Evolutionary conservation across 2,329 filamentous ascomycete genomes (phyloP).

Genomic region (Phialocephala sp.): DNA sequence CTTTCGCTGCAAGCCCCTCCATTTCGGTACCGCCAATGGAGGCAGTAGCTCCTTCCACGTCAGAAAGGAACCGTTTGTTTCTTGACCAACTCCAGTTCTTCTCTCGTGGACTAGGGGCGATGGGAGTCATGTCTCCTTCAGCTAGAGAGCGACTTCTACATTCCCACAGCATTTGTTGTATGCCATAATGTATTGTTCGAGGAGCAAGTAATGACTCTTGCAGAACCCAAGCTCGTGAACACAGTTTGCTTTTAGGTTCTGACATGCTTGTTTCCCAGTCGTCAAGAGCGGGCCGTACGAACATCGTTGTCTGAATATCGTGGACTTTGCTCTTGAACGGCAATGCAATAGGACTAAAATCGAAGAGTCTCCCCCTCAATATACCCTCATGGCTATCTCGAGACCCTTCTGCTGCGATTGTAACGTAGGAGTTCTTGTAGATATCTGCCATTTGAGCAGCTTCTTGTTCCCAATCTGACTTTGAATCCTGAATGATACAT

Average conservation of each 20-base stretch:
- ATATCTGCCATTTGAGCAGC: slow-evolving; percentile 31
- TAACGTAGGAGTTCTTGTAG: slow-evolving; percentile 29
- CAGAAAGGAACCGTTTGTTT: slow-evolving; percentile 19
- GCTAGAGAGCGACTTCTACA: slow-evolving; percentile 23
- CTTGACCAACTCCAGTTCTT: slow-evolving; percentile 18
- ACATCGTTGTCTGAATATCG: slow-evolving; percentile 14
- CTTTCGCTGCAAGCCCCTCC: slow-evolving; percentile 7
- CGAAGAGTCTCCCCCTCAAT: slow-evolving; percentile 14
- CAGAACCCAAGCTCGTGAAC: slow-evolving; percentile 23
- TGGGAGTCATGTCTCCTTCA: slow-evolving; percentile 20
- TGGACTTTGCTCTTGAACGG: slow-evolving; percentile 22
- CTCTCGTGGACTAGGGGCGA: slow-evolving; percentile 12
- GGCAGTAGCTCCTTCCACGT: background rate
- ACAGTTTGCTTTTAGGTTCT: slow-evolving; percentile 12
- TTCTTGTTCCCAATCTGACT: slow-evolving; percentile 19
- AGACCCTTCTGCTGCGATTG: slow-evolving; percentile 23
- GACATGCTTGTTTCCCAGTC: slow-evolving; percentile 19
- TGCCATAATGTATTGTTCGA: slow-evolving; percentile 22
- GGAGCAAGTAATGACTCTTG: slow-evolving; percentile 23
- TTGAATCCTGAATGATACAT: slow-evolving; percentile 29
- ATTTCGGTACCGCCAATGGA: background rate
- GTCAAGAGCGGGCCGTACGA: slow-evolving; percentile 17
- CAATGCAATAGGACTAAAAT: slow-evolving; percentile 16
- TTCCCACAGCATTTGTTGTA: slow-evolving; percentile 24
- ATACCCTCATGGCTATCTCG: slow-evolving; percentile 22